Evolutionary conservation across 352 stramenopile genomes (phyloP).

Genomic region (Saprolegnia diclina): DNA sequence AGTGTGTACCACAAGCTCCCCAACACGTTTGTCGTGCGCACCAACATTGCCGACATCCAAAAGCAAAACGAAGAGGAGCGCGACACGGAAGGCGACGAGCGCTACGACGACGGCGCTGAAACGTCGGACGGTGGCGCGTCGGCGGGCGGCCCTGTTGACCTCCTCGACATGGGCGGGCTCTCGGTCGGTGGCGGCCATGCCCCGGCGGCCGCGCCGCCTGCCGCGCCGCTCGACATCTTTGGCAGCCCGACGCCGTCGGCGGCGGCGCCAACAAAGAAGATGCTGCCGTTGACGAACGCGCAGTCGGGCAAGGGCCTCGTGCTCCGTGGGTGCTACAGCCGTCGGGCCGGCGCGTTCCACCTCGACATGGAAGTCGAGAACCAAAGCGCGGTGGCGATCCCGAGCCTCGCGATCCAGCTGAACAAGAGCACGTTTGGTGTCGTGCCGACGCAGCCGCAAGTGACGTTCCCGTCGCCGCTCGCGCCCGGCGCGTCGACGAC

Average conservation of each 20-base stretch:
- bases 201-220: slow-evolving; percentile 34
- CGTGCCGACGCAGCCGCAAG: slow-evolving; percentile 87
- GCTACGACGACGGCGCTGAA: slow-evolving; percentile 36
- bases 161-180: slow-evolving; percentile 84
- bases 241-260: slow-evolving; percentile 40
- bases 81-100: slow-evolving; percentile 50
- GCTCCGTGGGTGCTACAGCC: slow-evolving; percentile 73
- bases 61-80: slow-evolving; percentile 59
- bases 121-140: slow-evolving; percentile 28
- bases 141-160: slow-evolving; percentile 41
- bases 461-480: slow-evolving; percentile 66
- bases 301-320: slow-evolving; percentile 88
- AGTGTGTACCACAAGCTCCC: slow-evolving; percentile 98
- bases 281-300: slow-evolving; percentile 49
- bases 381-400: slow-evolving; percentile 82
- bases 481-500: slow-evolving; percentile 67
- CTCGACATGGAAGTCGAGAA: slow-evolving; percentile 84
- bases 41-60: slow-evolving; percentile 66
- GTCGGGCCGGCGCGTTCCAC: slow-evolving; percentile 54
- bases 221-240: slow-evolving; percentile 74
- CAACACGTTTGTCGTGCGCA: slow-evolving; percentile 77
- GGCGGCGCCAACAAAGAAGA: slow-evolving; percentile 48
- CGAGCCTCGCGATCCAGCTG: slow-evolving; percentile 91
- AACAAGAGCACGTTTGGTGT: slow-evolving; percentile 98
- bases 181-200: slow-evolving; percentile 52